A percentile compares a stretch with the other conserved stretches of the same genome.
Conservation (phyloP, 2,329 filamentous ascomycete species). For the Blastomyces silverae region DNA sequence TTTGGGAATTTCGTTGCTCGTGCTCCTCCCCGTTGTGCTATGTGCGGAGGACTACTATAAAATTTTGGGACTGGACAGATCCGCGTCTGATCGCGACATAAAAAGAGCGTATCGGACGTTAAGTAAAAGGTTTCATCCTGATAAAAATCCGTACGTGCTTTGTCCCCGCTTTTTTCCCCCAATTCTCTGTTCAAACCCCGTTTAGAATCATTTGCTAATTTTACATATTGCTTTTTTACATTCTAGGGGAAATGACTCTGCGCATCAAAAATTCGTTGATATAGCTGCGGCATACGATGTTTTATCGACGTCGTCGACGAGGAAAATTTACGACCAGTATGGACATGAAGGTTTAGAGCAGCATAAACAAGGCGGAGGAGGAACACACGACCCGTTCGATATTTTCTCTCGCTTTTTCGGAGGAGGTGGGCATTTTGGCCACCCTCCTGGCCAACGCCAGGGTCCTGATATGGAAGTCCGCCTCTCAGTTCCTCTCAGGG, state of each 20-base stretch:
- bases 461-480: constrained; percentile 87
- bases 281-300: constrained; percentile 94
- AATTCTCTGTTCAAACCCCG: background rate
- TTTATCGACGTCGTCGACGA: constrained; percentile 69
- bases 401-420: constrained; percentile 96
- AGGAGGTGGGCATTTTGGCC: constrained; percentile 74
- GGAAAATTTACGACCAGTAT: constrained; percentile 88
- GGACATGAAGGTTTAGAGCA: constrained; percentile 87
- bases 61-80: constrained; percentile 71
- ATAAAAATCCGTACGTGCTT: constrained; percentile 82
- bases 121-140: constrained; percentile 93
- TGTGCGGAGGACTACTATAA: constrained; percentile 49
- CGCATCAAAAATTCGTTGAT: constrained; percentile 85
- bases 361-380: constrained; percentile 61
- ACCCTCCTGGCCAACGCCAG: constrained; percentile 64
- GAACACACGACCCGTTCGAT: constrained; percentile 82
- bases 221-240: background rate
- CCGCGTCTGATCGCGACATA: constrained; percentile 77
- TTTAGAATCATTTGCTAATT: constrained; percentile 4
- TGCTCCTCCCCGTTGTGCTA: constrained; percentile 35
- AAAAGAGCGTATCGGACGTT: constrained; percentile 88
- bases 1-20: constrained; percentile 31
- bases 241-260: constrained; percentile 64
- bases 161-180: background rate
- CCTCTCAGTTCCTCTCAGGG: constrained; percentile 68